A percentile compares a stretch with the other conserved stretches of the same genome.
Evolutionary conservation across 1,284 basidiomycete species (phyloP).

Genomic region (Moniliella sp.): DNA sequence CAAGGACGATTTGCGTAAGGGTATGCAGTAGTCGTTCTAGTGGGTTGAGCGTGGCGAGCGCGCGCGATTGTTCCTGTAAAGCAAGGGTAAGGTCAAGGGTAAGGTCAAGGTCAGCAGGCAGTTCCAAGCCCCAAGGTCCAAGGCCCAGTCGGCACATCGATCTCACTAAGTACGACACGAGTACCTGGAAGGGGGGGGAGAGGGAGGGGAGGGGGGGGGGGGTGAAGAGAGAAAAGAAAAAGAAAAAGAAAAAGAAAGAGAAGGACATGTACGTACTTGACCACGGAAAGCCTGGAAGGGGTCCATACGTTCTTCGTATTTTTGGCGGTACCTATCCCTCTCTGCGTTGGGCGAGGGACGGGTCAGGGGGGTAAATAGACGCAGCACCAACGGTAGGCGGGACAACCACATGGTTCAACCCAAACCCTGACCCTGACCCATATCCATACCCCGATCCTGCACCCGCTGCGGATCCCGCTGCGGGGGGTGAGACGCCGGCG

Average conservation of each 20-base stretch:
- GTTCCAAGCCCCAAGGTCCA: neutral
- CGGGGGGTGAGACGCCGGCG: conserved; percentile 1
- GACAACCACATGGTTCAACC: too few relatives aligned
- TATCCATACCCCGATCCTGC: neutral
- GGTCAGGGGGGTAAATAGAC: conserved; percentile 3
- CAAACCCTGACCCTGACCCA: too few relatives aligned
- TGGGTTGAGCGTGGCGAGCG: conserved; percentile 72
- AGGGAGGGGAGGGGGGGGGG: neutral
- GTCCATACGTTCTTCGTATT: conserved; percentile 89
- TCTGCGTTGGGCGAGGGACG: conserved; percentile 31
- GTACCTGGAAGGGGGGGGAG: neutral
- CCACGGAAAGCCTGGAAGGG: conserved; percentile 92
- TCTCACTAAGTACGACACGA: conserved; percentile 1
- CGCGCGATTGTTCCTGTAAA: conserved; percentile 75
- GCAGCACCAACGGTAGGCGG: too few relatives aligned
- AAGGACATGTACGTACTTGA: conserved; percentile 43
- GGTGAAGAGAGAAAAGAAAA: conserved; percentile 2
- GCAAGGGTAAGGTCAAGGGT: neutral
- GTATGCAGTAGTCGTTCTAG: conserved; percentile 68
- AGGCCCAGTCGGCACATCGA: neutral
- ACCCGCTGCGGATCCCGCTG: conserved; percentile 1
- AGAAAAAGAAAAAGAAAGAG: too few relatives aligned
- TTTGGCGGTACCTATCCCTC: conserved; percentile 57
- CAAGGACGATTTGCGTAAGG: conserved; percentile 62
- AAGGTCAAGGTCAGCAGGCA: neutral